Evolutionary conservation across 2,329 filamentous ascomycete genomes (phyloP).

Genomic region (Botrytis squamosa): DNA sequence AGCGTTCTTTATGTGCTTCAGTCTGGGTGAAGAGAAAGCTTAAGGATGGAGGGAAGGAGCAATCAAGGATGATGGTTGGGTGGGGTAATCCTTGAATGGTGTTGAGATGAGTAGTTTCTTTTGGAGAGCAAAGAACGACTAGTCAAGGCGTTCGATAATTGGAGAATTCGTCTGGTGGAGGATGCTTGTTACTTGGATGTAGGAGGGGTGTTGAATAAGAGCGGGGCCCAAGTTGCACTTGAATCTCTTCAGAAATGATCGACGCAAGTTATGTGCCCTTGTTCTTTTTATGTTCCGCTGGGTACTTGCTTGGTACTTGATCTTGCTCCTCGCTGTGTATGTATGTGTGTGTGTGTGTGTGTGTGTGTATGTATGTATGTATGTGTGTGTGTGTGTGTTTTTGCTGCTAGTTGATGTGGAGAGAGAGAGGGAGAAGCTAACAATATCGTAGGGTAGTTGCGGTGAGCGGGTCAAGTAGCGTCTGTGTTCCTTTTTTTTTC

Average conservation of each 20-base stretch:
- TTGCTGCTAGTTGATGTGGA: constrained; percentile 20
- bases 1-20: constrained; percentile 39
- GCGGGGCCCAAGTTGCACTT: constrained; percentile 26
- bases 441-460: constrained; percentile 7
- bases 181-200: constrained; percentile 19
- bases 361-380: background rate
- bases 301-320: constrained; percentile 17
- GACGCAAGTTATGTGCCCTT: constrained; percentile 26
- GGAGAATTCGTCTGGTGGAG: constrained; percentile 26
- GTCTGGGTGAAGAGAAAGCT: constrained; percentile 25
- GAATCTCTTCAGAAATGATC: constrained; percentile 33
- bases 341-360: background rate
- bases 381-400: background rate
- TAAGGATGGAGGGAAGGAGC: constrained; percentile 22
- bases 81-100: constrained; percentile 10
- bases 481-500: constrained; percentile 5
- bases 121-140: constrained; percentile 5
- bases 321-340: constrained; percentile 13
- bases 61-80: constrained; percentile 33
- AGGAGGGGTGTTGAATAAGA: constrained; percentile 21
- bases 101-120: constrained; percentile 21
- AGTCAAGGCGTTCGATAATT: constrained; percentile 22
- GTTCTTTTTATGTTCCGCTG: constrained; percentile 24
- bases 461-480: constrained; percentile 15
- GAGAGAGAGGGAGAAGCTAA: constrained; percentile 12